phyloP scores from a whole-genome alignment of 306 rosid genomes.

The Rubus parviflorus region DNA sequence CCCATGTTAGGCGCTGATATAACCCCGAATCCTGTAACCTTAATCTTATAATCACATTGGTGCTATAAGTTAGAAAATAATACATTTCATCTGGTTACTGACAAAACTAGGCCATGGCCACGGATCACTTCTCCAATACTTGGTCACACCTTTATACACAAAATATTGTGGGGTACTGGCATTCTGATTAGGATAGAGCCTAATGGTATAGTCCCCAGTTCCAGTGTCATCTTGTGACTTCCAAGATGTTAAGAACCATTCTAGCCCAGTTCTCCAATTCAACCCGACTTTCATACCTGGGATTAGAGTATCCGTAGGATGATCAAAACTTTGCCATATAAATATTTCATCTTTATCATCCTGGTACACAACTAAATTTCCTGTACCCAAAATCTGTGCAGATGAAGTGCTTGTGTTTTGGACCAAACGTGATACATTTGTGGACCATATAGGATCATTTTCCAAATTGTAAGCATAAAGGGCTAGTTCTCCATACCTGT shows the following conservation, averaged over 20 bases:
- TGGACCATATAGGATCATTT: conserved; percentile 8
- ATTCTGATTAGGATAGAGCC: background rate
- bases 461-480: background rate
- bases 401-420: background rate
- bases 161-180: background rate
- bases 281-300: conserved; percentile 23
- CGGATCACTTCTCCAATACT: background rate
- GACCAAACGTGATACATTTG: background rate
- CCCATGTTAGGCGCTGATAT: background rate
- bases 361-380: conserved; percentile 15
- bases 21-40: background rate
- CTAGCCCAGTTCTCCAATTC: conserved; percentile 25
- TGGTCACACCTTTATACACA: background rate
- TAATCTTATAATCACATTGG: background rate
- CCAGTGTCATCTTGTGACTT: conserved; percentile 9
- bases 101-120: background rate
- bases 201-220: background rate
- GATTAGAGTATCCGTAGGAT: conserved; percentile 34
- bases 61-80: background rate
- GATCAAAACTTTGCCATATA: conserved; percentile 50
- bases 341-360: background rate
- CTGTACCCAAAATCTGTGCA: conserved; percentile 20
- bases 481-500: conserved; percentile 1
- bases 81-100: background rate
- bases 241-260: conserved; percentile 3